Conservation (phyloP, 2,329 filamentous ascomycete species). For the Davidsoniella eucalypti region DNA sequence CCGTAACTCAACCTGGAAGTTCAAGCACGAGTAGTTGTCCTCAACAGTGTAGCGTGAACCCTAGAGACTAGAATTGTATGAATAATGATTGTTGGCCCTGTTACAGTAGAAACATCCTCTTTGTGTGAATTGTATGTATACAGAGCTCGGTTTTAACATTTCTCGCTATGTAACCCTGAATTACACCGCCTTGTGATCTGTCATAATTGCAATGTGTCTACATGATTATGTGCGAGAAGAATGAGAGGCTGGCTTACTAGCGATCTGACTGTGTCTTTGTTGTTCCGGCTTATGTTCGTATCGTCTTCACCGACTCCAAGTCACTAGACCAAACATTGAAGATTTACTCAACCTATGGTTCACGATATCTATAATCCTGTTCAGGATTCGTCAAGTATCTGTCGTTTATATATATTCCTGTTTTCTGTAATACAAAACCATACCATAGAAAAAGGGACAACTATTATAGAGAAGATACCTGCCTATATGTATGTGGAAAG, state of each 20-base stretch:
- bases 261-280: too few species aligned
- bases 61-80: neutral
- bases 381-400: neutral
- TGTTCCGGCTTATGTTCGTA: too few species aligned
- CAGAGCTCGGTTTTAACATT: too few species aligned
- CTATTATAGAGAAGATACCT: neutral
- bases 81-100: neutral
- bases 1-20: conserved; percentile 36
- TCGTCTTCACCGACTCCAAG: too few species aligned
- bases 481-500: too few species aligned
- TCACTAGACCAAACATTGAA: too few species aligned
- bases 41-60: neutral
- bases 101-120: neutral
- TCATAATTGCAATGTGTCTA: too few species aligned
- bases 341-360: too few species aligned
- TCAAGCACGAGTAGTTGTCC: conserved; percentile 21
- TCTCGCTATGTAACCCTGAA: too few species aligned
- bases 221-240: too few species aligned
- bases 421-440: neutral
- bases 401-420: neutral
- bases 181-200: too few species aligned
- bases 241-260: too few species aligned
- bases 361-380: neutral
- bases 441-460: neutral
- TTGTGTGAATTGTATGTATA: neutral